phyloP scores from a whole-genome alignment of 345 rosid species.

The Gossypium arboreum region DNA sequence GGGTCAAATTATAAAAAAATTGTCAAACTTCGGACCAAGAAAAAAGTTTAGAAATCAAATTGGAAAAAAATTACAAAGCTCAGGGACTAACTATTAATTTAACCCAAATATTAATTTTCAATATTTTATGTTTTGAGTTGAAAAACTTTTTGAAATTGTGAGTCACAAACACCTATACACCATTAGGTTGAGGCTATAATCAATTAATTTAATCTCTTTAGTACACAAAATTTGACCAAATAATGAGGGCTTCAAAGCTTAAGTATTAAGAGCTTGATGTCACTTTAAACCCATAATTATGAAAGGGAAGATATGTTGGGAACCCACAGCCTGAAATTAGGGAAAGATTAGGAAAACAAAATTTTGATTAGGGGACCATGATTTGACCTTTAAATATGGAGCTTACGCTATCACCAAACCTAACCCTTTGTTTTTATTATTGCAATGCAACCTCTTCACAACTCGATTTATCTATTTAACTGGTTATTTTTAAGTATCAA shows the following conservation, averaged over 20 bases:
- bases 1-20: too few relatives aligned
- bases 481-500: rapidly evolving
- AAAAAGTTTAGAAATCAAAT: too few relatives aligned
- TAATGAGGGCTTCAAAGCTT: background rate
- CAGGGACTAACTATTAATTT: too few relatives aligned
- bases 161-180: too few relatives aligned
- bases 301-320: background rate
- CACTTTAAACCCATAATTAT: background rate
- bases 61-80: too few relatives aligned
- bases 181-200: background rate
- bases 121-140: too few relatives aligned
- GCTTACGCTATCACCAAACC: conserved; percentile 7
- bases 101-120: too few relatives aligned
- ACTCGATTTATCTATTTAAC: too few relatives aligned
- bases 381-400: conserved; percentile 19
- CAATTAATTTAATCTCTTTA: background rate
- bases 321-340: conserved; percentile 13
- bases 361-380: conserved; percentile 5
- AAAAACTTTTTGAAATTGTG: too few relatives aligned
- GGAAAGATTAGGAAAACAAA: conserved; percentile 12
- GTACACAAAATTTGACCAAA: conserved; percentile 1
- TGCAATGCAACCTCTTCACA: background rate
- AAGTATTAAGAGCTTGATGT: background rate
- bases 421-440: background rate
- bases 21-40: too few relatives aligned